phyloP scores from a whole-genome alignment of 2,329 filamentous ascomycete species.

The Alternaria tenuissima region DNA sequence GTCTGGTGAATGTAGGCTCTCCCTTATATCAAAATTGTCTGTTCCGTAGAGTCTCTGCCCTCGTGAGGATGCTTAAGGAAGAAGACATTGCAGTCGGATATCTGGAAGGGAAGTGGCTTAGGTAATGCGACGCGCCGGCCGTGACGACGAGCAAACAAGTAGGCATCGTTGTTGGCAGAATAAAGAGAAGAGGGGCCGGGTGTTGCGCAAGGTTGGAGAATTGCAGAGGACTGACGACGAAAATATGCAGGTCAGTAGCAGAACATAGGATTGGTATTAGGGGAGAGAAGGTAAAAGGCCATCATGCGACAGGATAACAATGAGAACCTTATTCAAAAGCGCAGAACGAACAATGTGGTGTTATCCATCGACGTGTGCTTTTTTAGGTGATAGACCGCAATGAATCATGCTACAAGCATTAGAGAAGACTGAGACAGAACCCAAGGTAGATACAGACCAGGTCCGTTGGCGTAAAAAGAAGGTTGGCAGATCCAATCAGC shows the following conservation, averaged over 20 bases:
- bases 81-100: background rate
- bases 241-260: too few species aligned
- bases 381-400: background rate
- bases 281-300: too few species aligned
- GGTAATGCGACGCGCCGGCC: background rate
- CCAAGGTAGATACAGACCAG: too few species aligned
- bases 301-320: background rate
- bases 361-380: background rate
- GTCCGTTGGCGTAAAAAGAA: background rate
- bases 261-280: too few species aligned
- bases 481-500: background rate
- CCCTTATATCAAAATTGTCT: background rate
- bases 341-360: background rate
- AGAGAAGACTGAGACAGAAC: background rate
- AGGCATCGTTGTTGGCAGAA: too few species aligned
- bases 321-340: background rate
- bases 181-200: too few species aligned
- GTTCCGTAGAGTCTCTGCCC: conserved; percentile 8
- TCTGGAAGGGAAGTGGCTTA: background rate
- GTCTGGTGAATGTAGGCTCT: background rate
- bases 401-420: background rate
- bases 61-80: conserved; percentile 5
- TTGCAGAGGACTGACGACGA: too few species aligned
- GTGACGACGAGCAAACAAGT: too few species aligned
- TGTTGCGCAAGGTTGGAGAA: too few species aligned